Evolutionary conservation across 108 stramenopile species (phyloP).

Genomic region (Cylindrotheca fusiformis): DNA sequence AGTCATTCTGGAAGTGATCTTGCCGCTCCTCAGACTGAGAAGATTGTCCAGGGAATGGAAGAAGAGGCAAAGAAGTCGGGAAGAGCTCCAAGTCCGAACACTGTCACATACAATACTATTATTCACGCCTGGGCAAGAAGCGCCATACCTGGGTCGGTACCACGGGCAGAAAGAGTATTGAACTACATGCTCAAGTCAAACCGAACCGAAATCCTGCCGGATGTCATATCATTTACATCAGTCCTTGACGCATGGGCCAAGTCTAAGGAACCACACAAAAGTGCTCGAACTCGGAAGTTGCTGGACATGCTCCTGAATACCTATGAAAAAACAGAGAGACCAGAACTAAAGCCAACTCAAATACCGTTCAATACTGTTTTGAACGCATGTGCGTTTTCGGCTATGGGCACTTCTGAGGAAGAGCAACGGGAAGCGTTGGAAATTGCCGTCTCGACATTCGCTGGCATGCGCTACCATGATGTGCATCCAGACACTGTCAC

Average conservation of each 20-base stretch:
- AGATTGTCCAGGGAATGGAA: constrained; percentile 49
- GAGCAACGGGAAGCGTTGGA: constrained; percentile 45
- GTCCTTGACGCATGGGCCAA: constrained; percentile 67
- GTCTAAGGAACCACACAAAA: constrained; percentile 51
- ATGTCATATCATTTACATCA: constrained; percentile 55
- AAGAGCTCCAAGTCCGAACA: constrained; percentile 31
- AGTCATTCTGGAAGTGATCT: constrained; percentile 42
- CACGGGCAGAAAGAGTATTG: constrained; percentile 46
- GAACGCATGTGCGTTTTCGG: constrained; percentile 72
- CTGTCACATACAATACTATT: constrained; percentile 59
- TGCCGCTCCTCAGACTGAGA: constrained; percentile 58
- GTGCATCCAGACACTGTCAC: constrained; percentile 52
- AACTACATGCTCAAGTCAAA: constrained; percentile 49
- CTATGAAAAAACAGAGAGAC: constrained; percentile 22
- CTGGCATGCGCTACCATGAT: constrained; percentile 14
- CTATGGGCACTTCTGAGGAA: constrained; percentile 32
- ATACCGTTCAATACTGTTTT: constrained; percentile 65
- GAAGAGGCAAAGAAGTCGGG: constrained; percentile 12
- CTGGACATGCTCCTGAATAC: constrained; percentile 43
- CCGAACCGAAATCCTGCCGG: constrained; percentile 36
- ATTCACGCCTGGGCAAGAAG: constrained; percentile 61
- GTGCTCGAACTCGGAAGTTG: constrained; percentile 32
- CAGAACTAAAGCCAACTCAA: constrained; percentile 39
- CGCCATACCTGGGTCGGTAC: constrained; percentile 29
- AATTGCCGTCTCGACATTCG: constrained; percentile 54